These are phyloP conservation scores for Solanum chilense DNA, from an alignment of 257 asterid species.

Conservation along the genomic window DNA sequence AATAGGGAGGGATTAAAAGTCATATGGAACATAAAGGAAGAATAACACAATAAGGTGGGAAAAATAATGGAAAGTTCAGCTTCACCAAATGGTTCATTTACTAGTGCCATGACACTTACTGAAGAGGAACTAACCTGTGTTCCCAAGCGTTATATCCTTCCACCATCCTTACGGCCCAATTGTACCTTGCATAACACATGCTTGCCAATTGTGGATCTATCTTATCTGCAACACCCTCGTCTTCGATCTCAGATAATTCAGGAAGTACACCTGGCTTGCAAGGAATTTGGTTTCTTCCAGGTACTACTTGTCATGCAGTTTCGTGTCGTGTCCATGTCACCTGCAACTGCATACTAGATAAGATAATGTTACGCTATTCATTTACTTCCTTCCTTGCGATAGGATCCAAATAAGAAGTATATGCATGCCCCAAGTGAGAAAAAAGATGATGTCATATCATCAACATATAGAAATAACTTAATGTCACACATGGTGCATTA, in stretches of 20 bases:
- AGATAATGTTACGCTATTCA: neutral
- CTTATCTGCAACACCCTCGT: constrained; percentile 7
- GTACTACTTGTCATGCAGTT: constrained; percentile 2
- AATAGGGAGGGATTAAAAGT: neutral
- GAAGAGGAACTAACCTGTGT: constrained; percentile 19
- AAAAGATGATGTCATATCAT: neutral
- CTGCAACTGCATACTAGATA: neutral
- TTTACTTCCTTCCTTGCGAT: neutral
- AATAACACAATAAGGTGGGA: neutral
- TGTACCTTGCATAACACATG: neutral
- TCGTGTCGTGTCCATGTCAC: neutral
- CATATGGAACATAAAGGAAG: neutral
- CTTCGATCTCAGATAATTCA: constrained; percentile 16
- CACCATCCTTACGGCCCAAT: constrained; percentile 29
- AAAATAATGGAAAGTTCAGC: neutral
- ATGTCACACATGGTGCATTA: neutral
- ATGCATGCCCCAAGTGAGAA: neutral
- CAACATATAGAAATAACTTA: neutral
- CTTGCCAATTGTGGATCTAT: constrained; percentile 30
- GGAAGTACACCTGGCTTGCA: constrained; percentile 27
- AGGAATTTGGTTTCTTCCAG: constrained; percentile 39
- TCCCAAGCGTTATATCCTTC: constrained; percentile 35
- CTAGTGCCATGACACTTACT: constrained; percentile 24
- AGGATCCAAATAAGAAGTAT: neutral
- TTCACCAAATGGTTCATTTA: constrained; percentile 12